Percentiles rank a stretch among this genome's conserved stretches.
These are phyloP conservation scores for Suillus placidus DNA, from an alignment of 768 basidiomycete species.

Conservation along the genomic window DNA sequence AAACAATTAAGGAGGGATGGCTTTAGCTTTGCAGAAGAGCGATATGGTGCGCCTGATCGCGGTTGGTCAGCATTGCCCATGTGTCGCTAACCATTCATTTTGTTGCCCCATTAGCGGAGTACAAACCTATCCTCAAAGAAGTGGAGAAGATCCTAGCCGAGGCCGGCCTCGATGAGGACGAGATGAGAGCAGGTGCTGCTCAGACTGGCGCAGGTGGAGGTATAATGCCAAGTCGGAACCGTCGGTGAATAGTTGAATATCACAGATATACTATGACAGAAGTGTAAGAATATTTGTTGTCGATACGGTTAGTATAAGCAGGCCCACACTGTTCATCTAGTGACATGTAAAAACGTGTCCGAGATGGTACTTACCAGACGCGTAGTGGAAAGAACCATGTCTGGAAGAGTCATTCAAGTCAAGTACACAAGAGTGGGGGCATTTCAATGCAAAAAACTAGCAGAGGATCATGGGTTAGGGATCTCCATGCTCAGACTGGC, in stretches of 20 bases:
- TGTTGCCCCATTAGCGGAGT: constrained; percentile 50
- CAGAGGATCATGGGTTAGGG: too few species aligned
- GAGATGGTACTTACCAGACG: background rate
- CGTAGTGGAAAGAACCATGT: too few species aligned
- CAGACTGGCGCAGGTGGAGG: constrained; percentile 25
- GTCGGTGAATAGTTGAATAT: constrained; percentile 30
- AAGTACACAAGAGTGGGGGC: too few species aligned
- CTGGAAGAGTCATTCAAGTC: too few species aligned
- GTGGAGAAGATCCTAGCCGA: constrained; percentile 83
- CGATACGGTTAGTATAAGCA: background rate
- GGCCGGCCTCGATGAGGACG: constrained; percentile 84
- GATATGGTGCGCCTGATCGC: constrained; percentile 59
- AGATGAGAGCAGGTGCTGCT: constrained; percentile 56
- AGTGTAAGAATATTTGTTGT: background rate
- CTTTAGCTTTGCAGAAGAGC: constrained; percentile 72
- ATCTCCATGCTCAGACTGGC: too few species aligned
- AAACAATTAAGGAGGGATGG: constrained; percentile 80
- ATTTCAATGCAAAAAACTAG: too few species aligned
- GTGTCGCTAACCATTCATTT: background rate
- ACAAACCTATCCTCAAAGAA: constrained; percentile 81
- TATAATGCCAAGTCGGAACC: constrained; percentile 46
- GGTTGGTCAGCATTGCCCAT: background rate
- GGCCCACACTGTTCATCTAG: background rate
- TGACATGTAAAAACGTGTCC: background rate
- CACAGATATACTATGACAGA: background rate